Evolutionary conservation across 2,329 filamentous ascomycete genomes (phyloP).

Genomic region (Rhynchosporium secalis): DNA sequence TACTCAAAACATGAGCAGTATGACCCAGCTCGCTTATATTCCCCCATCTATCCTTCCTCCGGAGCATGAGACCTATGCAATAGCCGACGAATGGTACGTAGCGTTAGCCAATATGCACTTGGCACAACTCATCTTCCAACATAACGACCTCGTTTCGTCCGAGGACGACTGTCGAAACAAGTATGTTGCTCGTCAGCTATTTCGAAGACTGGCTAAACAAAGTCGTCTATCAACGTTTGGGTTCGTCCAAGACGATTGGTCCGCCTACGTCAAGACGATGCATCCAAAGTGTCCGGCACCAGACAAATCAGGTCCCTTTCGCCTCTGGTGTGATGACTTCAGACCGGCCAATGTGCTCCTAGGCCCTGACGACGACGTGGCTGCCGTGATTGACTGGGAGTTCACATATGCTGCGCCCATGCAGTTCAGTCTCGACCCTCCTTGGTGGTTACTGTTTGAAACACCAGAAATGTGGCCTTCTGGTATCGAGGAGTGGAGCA

Average conservation of each 20-base stretch:
- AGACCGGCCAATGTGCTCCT: constrained; percentile 10
- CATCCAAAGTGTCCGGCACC: neutral
- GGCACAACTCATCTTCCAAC: constrained; percentile 44
- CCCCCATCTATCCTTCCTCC: constrained; percentile 16
- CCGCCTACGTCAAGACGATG: neutral
- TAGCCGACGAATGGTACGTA: constrained; percentile 19
- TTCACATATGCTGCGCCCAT: neutral
- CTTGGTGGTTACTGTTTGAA: constrained; percentile 11
- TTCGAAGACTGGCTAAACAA: constrained; percentile 29
- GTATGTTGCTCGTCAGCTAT: constrained; percentile 44
- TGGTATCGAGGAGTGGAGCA: constrained; percentile 39
- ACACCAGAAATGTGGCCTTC: constrained; percentile 1
- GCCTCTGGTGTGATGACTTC: constrained; percentile 7
- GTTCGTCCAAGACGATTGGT: constrained; percentile 8
- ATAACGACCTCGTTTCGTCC: constrained; percentile 42
- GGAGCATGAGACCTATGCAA: constrained; percentile 16
- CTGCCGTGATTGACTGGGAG: constrained; percentile 10
- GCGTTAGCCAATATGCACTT: constrained; percentile 39
- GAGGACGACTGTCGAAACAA: constrained; percentile 47
- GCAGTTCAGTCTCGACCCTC: constrained; percentile 10
- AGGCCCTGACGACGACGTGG: neutral
- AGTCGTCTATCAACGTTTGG: constrained; percentile 12
- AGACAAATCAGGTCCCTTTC: neutral
- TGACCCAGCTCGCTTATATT: constrained; percentile 16
- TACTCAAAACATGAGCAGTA: constrained; percentile 26